These are phyloP conservation scores for Raphanus hybrid DNA, from an alignment of 441 rosid species.

Conservation along the genomic window DNA sequence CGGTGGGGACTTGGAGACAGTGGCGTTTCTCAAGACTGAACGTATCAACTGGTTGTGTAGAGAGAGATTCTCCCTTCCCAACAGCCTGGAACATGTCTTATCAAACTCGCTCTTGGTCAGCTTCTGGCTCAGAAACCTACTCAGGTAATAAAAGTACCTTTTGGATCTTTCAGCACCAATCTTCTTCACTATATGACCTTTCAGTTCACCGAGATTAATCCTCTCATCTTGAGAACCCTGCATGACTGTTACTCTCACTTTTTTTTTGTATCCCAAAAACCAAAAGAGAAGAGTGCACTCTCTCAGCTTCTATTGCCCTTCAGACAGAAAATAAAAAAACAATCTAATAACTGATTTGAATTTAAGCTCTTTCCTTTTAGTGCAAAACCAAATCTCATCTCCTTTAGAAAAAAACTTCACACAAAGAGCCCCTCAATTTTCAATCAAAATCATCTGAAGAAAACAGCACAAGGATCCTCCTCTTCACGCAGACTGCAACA, in stretches of 20 bases:
- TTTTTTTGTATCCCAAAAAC: background rate
- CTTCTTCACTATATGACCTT: conserved; percentile 58
- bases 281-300: conserved; percentile 6
- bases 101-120: conserved; percentile 58
- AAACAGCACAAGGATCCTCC: no score
- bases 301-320: background rate
- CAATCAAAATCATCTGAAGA: no score
- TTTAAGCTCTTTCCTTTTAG: no score
- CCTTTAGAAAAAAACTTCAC: no score
- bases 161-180: conserved; percentile 53
- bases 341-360: conserved; percentile 7
- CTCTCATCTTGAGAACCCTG: conserved; percentile 45
- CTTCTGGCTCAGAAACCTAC: conserved; percentile 56
- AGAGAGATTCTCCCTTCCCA: conserved; percentile 61
- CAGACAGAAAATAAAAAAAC: conserved; percentile 21
- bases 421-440: no score
- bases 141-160: conserved; percentile 52
- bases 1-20: conserved; percentile 45
- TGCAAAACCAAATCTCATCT: no score
- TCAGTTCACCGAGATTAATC: conserved; percentile 48
- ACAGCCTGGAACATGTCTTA: conserved; percentile 50
- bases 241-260: conserved; percentile 38
- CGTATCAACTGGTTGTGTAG: conserved; percentile 61
- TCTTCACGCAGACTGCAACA: no score
- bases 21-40: conserved; percentile 58